Evolutionary conservation across 2,329 filamentous ascomycete genomes (phyloP), one percentile per base, ranked within the genome.

Genomic region (Anthostomella pinea): DNA sequence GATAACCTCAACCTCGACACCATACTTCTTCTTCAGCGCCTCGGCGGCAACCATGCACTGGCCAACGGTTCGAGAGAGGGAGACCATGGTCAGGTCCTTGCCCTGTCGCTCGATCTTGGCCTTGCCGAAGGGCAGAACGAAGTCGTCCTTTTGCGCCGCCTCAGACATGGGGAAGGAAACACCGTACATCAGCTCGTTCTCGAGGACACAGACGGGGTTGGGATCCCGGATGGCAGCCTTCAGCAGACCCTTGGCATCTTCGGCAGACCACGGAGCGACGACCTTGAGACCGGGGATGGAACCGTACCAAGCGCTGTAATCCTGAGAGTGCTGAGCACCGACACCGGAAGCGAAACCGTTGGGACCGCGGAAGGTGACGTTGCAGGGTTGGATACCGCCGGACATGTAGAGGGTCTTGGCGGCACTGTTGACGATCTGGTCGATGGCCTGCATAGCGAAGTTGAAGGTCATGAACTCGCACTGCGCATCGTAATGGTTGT

Each of bases 391-490:
- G 67, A 96, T 97, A 67, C 93, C 93, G 59, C 93, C 93, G 49
- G 93, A 97, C 93, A 98, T 98, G 78, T 98, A 98, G 63, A 98
- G 91, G 39, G 93, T 98, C 79, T 98, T 98, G 62, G 89, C 93
- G 56, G 78, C 93, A 32, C 91, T 97, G 82, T 98, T 98, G 81
- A 98, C 90, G 64, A 98, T 87, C 68, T 98, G 93, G 67, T 98
- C 93, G 68, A 98, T 98, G 64, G 93, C 88, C 75, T 98, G 93
- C 93, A 98, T 98, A 68, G 93, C 91, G 65, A 97, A 97, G 81
- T 98, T 98, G 82, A 95, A 97, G 60, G 93, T 98, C 93, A 98
- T 98, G 79, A 98, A 98, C 75, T 98, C 93, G 79, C 86, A 93
- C 87, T 93, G 51, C 7, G 45, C 13, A 20, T 28, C 5, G 17